These are phyloP conservation scores for Plantago major DNA, from an alignment of 257 asterid genomes.

Conservation along the genomic window DNA sequence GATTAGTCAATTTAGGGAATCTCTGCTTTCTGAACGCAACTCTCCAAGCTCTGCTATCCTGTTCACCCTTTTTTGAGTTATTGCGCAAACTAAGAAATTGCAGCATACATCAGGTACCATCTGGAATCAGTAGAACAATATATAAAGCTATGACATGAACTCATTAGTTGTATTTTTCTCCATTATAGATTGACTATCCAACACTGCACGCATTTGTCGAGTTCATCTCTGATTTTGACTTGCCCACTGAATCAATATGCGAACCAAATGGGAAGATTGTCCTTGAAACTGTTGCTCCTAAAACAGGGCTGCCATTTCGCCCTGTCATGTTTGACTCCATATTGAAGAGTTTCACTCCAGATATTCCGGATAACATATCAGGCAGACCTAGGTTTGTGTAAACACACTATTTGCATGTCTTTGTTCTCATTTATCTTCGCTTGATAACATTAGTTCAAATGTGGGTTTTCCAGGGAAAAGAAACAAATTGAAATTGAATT, in stretches of 20 bases:
- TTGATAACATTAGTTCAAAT: not conserved
- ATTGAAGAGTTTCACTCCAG: conserved; percentile 70
- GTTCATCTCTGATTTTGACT: conserved; percentile 62
- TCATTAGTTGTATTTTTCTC: conserved; percentile 31
- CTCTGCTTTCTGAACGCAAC: conserved; percentile 80
- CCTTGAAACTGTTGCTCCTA: conserved; percentile 29
- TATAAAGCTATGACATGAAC: conserved; percentile 18
- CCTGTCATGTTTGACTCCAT: conserved; percentile 75
- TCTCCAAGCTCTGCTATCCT: conserved; percentile 74
- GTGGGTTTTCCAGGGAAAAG: not conserved
- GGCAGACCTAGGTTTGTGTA: conserved; percentile 71
- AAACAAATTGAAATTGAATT: not conserved
- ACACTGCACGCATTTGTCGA: conserved; percentile 76
- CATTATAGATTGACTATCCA: conserved; percentile 62
- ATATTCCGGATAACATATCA: conserved; percentile 53
- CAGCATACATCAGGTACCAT: conserved; percentile 55
- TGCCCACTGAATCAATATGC: conserved; percentile 38
- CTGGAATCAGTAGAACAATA: conserved; percentile 16
- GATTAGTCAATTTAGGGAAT: conserved; percentile 77
- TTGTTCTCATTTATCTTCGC: conserved; percentile 14
- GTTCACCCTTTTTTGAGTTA: conserved; percentile 61
- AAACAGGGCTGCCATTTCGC: conserved; percentile 47
- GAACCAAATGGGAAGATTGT: conserved; percentile 36
- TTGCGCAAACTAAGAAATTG: conserved; percentile 53
- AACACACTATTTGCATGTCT: conserved; percentile 15